Evolutionary conservation across 176 grass and related monocot species (phyloP).

Genomic region (Puccinellia tenuiflora): DNA sequence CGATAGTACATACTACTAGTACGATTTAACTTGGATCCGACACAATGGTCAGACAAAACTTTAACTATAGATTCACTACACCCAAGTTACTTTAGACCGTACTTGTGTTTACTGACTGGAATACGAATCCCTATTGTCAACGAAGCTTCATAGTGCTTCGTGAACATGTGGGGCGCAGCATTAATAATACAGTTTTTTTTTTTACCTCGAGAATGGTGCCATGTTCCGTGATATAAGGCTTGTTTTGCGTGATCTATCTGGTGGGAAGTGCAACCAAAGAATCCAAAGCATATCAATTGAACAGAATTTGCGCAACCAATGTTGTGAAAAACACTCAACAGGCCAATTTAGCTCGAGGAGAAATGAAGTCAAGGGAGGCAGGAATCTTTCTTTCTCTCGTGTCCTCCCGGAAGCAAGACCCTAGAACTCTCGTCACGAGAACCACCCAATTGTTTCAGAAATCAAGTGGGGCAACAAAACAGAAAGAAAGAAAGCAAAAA

Average conservation of each 20-base stretch:
- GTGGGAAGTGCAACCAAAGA: neutral
- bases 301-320: neutral
- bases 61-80: neutral
- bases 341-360: neutral
- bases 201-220: conserved; percentile 1
- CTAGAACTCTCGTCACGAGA: neutral
- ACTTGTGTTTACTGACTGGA: neutral
- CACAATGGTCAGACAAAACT: neutral
- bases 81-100: neutral
- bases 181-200: neutral
- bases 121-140: neutral
- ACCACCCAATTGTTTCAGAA: neutral
- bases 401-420: neutral
- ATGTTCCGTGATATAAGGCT: conserved; percentile 10
- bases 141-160: conserved; percentile 6
- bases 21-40: conserved; percentile 11
- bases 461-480: neutral
- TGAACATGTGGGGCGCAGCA: conserved; percentile 5
- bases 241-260: conserved; percentile 27
- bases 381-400: neutral
- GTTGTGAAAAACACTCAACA: neutral
- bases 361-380: neutral
- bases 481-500: neutral
- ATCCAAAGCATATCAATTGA: neutral
- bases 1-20: neutral